Evolutionary conservation across 805 yeast genomes (phyloP).

Genomic region (Metschnikowia lochheadii): DNA sequence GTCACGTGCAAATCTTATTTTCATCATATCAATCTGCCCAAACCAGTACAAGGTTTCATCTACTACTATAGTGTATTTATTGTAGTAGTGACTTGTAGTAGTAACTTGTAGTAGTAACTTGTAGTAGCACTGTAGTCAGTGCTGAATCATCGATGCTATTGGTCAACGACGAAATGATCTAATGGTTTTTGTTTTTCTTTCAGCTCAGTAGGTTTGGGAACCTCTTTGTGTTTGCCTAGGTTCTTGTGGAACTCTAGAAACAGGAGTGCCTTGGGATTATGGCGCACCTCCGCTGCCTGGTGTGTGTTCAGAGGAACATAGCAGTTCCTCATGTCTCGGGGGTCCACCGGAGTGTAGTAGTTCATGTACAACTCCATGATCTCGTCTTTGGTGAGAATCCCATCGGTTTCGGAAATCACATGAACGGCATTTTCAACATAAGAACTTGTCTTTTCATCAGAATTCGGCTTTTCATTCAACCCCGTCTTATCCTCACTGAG

Average conservation of each 20-base stretch:
- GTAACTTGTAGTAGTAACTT: too few species aligned
- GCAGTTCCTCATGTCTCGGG: conserved; percentile 4
- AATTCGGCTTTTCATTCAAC: too few species aligned
- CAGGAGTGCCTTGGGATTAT: background rate
- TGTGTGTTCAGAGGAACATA: background rate
- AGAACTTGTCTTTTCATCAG: background rate
- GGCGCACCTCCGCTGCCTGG: background rate
- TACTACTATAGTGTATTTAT: too few species aligned
- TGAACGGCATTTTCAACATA: background rate
- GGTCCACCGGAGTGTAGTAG: conserved; percentile 27
- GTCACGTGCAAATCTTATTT: too few species aligned
- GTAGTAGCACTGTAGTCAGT: too few species aligned
- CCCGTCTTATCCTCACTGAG: too few species aligned
- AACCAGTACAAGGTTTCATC: too few species aligned
- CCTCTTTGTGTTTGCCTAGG: background rate
- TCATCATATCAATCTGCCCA: too few species aligned
- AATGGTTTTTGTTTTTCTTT: background rate
- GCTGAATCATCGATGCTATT: too few species aligned
- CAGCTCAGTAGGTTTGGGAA: background rate
- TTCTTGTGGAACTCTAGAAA: background rate
- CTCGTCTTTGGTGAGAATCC: conserved; percentile 37
- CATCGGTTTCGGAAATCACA: conserved; percentile 24
- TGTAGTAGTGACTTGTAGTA: too few species aligned
- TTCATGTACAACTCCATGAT: conserved; percentile 39
- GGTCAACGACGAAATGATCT: background rate